Evolutionary conservation across 163 green algal species (phyloP).

Genomic region (Chlamydomonas reinhardtii): DNA sequence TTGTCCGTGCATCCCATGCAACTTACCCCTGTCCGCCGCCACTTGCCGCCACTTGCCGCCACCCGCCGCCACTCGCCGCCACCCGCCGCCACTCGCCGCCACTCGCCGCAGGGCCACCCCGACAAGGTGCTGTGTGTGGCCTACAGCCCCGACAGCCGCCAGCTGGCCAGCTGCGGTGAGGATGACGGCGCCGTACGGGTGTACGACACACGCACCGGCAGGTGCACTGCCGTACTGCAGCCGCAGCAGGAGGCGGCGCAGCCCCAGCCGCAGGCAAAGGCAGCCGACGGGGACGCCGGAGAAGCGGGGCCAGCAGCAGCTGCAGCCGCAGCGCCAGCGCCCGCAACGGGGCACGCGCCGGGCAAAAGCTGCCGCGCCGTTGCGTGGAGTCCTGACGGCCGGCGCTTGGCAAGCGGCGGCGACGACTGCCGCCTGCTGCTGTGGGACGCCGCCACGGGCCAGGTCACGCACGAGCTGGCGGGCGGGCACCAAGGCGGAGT

Average conservation of each 20-base stretch:
- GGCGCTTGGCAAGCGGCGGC: constrained; percentile 76
- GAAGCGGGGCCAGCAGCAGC: no score
- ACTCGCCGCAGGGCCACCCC: neutral
- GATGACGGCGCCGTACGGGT: neutral
- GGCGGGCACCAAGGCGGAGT: constrained; percentile 63
- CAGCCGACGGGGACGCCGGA: no score
- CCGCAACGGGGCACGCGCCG: neutral
- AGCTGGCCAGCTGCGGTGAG: constrained; percentile 72
- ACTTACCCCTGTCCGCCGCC: no score
- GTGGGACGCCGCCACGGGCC: constrained; percentile 75
- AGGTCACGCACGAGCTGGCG: neutral
- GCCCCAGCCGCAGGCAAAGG: neutral
- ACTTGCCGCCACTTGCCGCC: no score
- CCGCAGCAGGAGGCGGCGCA: neutral
- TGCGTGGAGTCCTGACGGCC: constrained; percentile 79
- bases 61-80: no score
- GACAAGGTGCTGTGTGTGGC: constrained; percentile 56
- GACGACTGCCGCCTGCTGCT: constrained; percentile 78
- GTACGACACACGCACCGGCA: neutral
- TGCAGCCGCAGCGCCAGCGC: no score
- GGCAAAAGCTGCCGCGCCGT: constrained; percentile 51
- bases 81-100: neutral
- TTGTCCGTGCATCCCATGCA: no score
- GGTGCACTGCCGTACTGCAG: neutral
- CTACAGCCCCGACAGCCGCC: constrained; percentile 78